Percentiles rank a stretch among this genome's conserved stretches.
Conservation (phyloP, 805 yeast genomes). For the Candida coquimbonensis region DNA sequence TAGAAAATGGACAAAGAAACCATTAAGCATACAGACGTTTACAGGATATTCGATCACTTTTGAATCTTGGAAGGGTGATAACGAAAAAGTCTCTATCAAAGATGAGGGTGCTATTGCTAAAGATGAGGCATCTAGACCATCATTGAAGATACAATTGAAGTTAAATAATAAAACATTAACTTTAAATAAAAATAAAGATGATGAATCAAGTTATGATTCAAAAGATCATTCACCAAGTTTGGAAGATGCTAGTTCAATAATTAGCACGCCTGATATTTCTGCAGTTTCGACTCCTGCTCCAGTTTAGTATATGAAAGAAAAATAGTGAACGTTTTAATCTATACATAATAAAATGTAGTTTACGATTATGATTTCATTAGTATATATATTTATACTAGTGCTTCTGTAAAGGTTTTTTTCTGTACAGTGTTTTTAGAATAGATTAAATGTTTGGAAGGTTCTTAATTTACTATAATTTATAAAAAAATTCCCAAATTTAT, state of each 20-base stretch:
- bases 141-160: conserved; percentile 17
- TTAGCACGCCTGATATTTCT: conserved; percentile 18
- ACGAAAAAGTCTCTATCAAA: neutral
- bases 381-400: too few species aligned
- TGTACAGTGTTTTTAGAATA: too few species aligned
- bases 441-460: too few species aligned
- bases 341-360: too few species aligned
- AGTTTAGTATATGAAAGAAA: too few species aligned
- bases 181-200: neutral
- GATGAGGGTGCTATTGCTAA: neutral
- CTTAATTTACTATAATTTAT: too few species aligned
- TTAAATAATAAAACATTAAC: conserved; percentile 15
- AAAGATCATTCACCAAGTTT: conserved; percentile 18
- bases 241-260: conserved; percentile 16
- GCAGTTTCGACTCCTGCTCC: conserved; percentile 13
- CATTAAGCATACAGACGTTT: conserved; percentile 34
- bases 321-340: too few species aligned
- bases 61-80: conserved; percentile 33
- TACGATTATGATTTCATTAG: too few species aligned
- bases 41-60: conserved; percentile 36
- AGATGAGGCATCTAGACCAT: neutral
- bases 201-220: conserved; percentile 8
- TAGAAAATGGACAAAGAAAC: conserved; percentile 37
- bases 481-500: too few species aligned
- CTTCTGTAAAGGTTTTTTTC: too few species aligned